These are phyloP conservation scores for Diphasiastrum complanatum DNA, from an alignment of 83 land plant genomes.

Conservation along the genomic window DNA sequence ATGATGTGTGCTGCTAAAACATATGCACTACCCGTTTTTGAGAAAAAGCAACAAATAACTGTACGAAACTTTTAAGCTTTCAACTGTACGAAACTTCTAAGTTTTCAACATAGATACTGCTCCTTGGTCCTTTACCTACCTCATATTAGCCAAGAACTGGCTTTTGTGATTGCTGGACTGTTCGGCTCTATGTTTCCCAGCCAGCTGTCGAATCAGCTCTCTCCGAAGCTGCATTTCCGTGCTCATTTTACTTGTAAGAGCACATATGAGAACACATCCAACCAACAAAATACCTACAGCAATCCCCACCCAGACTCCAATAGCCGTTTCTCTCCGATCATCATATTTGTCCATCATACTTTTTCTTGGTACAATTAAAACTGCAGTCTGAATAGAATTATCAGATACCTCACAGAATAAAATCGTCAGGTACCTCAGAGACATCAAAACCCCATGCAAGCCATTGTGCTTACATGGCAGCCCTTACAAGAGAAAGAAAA, in stretches of 20 bases:
- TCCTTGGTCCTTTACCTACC: slow-evolving; percentile 7
- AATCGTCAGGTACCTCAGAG: too few species aligned
- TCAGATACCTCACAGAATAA: too few species aligned
- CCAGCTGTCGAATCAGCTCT: slow-evolving; percentile 5
- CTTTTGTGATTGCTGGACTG: slow-evolving; percentile 10
- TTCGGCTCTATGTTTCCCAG: slow-evolving; percentile 9
- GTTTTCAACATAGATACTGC: too few species aligned
- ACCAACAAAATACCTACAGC: slow-evolving; percentile 1
- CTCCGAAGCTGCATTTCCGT: slow-evolving; percentile 10
- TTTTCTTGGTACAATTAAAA: neutral
- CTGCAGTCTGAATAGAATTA: slow-evolving; percentile 20
- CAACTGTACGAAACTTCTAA: too few species aligned
- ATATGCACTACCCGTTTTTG: too few species aligned
- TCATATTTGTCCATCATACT: slow-evolving; percentile 9
- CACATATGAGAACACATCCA: slow-evolving; percentile 10
- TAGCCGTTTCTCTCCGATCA: neutral
- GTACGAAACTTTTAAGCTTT: too few species aligned
- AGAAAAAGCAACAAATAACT: too few species aligned
- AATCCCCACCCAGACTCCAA: slow-evolving; percentile 12
- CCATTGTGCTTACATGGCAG: too few species aligned
- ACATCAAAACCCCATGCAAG: too few species aligned
- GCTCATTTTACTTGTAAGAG: slow-evolving; percentile 14
- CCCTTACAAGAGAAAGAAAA: too few species aligned
- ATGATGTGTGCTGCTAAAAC: too few species aligned
- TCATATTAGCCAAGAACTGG: slow-evolving; percentile 14